Conservation (phyloP, 495 filamentous ascomycete genomes). For the Lepidopterella palustris region DNA sequence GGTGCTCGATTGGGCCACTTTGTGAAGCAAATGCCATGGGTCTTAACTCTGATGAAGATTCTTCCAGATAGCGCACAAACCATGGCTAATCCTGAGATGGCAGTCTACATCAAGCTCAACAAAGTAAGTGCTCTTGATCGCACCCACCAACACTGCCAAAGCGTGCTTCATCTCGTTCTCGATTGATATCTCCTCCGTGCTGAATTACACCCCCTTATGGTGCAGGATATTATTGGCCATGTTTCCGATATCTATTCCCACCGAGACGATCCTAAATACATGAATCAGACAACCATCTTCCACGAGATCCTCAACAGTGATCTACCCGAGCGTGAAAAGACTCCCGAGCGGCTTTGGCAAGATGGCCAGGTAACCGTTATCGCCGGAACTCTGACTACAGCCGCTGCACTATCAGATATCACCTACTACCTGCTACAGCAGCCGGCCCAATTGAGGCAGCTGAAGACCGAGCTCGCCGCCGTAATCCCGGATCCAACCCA, state of each 20-base stretch:
- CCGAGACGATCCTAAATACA: neutral
- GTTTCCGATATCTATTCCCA: neutral
- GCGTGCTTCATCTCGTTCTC: no score
- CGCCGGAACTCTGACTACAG: slow-evolving; percentile 6
- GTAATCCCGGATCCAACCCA: neutral
- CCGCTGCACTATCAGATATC: slow-evolving; percentile 1
- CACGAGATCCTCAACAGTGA: slow-evolving; percentile 3
- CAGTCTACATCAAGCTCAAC: slow-evolving; percentile 1
- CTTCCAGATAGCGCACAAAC: neutral
- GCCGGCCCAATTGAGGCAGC: neutral
- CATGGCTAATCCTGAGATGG: neutral
- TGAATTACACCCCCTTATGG: neutral
- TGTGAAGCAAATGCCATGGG: neutral
- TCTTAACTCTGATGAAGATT: neutral
- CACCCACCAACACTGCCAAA: no score
- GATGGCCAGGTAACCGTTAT: slow-evolving; percentile 3
- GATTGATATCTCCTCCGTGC: no score
- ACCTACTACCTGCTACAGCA: slow-evolving; percentile 1
- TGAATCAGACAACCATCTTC: slow-evolving; percentile 9
- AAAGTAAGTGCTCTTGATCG: neutral
- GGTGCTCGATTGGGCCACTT: neutral
- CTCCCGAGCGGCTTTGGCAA: neutral
- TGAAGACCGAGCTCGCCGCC: neutral
- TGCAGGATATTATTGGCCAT: neutral
- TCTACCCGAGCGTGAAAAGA: neutral